Conservation (phyloP, 768 basidiomycete genomes). For the Termitomyces sp. region DNA sequence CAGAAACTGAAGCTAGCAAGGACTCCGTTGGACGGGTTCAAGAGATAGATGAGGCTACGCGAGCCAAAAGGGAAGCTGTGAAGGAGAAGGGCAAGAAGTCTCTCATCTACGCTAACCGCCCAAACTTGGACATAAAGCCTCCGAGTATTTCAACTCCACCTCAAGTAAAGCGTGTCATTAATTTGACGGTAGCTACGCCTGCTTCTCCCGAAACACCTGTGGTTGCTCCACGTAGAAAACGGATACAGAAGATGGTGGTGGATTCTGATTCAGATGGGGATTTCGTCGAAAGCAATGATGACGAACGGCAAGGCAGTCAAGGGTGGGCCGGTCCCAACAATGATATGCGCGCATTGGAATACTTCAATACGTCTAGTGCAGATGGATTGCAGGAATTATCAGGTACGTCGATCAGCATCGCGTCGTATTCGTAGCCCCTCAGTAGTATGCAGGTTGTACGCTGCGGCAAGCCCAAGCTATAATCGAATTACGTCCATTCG, state of each 20-base stretch:
- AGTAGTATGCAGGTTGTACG: constrained; percentile 57
- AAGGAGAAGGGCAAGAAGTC: constrained; percentile 80
- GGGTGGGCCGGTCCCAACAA: constrained; percentile 32
- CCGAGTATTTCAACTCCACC: constrained; percentile 34
- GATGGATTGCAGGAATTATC: constrained; percentile 74
- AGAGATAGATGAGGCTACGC: constrained; percentile 71
- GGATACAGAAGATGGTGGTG: constrained; percentile 56
- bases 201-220: constrained; percentile 29
- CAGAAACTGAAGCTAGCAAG: constrained; percentile 18
- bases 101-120: constrained; percentile 74
- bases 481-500: constrained; percentile 75
- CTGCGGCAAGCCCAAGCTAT: constrained; percentile 78
- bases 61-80: constrained; percentile 58
- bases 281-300: constrained; percentile 45
- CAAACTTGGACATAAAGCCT: constrained; percentile 42
- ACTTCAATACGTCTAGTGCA: constrained; percentile 59
- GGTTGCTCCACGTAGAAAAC: constrained; percentile 47
- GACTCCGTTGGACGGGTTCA: constrained; percentile 58
- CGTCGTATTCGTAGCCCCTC: neutral
- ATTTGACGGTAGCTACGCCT: constrained; percentile 28
- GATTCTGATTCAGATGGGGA: constrained; percentile 65
- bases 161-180: constrained; percentile 34
- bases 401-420: constrained; percentile 38
- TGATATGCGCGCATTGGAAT: constrained; percentile 54
- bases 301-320: constrained; percentile 27